Evolutionary conservation across 441 rosid genomes (phyloP), one percentile per base, ranked within the genome.

Genomic region (Hypseocharis bilobata): DNA sequence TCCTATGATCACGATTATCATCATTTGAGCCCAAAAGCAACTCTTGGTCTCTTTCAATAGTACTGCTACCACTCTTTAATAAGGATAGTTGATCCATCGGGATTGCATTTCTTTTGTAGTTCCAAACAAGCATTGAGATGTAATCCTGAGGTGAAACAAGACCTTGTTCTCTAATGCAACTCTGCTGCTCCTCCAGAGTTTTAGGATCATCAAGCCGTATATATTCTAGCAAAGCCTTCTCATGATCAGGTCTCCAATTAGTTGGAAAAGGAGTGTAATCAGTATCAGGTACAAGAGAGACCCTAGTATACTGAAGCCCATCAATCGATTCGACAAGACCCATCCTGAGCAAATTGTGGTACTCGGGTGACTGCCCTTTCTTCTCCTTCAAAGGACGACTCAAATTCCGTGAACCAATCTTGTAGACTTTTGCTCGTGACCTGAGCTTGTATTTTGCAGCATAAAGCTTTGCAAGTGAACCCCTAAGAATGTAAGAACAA

Each of bases 401-500:
- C 62, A 90, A 75, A 71, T 86, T 85, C 67, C 96, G 74, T 6
- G 79, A 65, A 73, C 85, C 91, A 38, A 84, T 74, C 73, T 86
- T 87, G 60, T 90, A 92, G 60, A 92, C 98, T 79, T 88, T 90
- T 1, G 98, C 98, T 70, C 94, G 74, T 14, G 97, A 92, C 2
- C 96, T 79, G 67, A 92, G 96, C 74, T 89, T 91, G 81, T 89
- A 87, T 59, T 89, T 92, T 8, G 96, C 98, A 62, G 96, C 96
- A 76, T 92, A 89, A 38, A 92, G 98, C 81, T 92, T 89, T 45
- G 97, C 96, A 68, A 90, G 88, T 19, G 91, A 90, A 65, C 93
- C 88, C 66, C 97, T 78, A 44, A 81, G 11, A 16, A 90, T 90
- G 69, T 88, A 90, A 22, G 97, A 88, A 58, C 93, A 88, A 58